Evolutionary conservation across 345 rosid genomes (phyloP), one percentile per base, ranked within the genome.

Genomic region (Eutrema yunnanense): DNA sequence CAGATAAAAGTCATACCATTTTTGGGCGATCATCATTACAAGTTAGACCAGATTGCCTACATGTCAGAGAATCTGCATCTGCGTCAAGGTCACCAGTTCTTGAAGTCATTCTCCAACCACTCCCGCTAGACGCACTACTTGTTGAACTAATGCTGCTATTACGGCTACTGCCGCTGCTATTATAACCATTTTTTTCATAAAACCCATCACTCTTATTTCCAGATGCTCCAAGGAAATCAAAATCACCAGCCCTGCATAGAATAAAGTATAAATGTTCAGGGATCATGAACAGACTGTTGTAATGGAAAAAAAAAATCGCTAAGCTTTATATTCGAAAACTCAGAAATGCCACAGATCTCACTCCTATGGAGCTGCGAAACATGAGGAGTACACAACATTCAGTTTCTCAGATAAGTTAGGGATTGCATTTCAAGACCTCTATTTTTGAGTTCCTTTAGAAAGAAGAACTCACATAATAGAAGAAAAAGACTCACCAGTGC

Each of bases 61-160:
- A 90, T n/a, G 93, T 82, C 57, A 90, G 77, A 52, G 99, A 96
- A 89, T 96, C 99, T 66, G 96, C 99, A 87, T 96, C 99, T 30
- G 99, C 97, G 49, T 92, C 99, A 52, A 90, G 96, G 73, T 96
- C 99, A 57, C 90, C 92, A 76, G 82, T 76, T 81, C 82, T 89
- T 34, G 84, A 75, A 68, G 81, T 81, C 85, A 88, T 85, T 74
- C 79, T 85, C 80, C 81, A 79, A 67, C 90, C 96, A 83, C 96
- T 92, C 65, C 90, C 97, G 65, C 92, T 87, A 43, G 98, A 96
- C 73, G 92, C 87, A 78, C 96, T 83, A 70, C 96, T 92, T 82
- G 92, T 57, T 77, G 96, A 84, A 84, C 96, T 90, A 80, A 88
- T 82, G 81, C 99, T 95, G 83, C 97, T 96, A 82, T 80, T 79